Percentiles rank a stretch among this genome's conserved stretches.
Conservation (phyloP, 257 asterid genomes). For the Scutellaria minor region DNA sequence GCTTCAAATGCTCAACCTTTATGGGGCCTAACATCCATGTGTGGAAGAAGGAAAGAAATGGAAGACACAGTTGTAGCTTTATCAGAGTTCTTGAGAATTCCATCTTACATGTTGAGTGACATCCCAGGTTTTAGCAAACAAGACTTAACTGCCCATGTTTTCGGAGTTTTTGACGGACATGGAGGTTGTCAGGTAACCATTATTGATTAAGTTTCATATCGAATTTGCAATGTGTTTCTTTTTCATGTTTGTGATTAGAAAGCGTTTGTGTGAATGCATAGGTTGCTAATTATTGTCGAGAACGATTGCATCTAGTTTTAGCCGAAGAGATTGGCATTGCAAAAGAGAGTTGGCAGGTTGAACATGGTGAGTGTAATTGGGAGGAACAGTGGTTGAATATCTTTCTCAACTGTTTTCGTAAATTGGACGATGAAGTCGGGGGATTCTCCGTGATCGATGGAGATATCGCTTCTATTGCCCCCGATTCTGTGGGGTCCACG, state of each 20-base stretch:
- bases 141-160: slow-evolving; percentile 52
- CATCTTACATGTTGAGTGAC: slow-evolving; percentile 52
- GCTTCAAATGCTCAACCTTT: slow-evolving; percentile 45
- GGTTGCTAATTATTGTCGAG: slow-evolving; percentile 75
- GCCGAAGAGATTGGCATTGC: slow-evolving; percentile 57
- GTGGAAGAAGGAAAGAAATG: slow-evolving; percentile 75
- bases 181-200: slow-evolving; percentile 69
- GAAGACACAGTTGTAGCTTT: slow-evolving; percentile 61
- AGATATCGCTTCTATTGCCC: slow-evolving; percentile 47
- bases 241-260: not conserved
- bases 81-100: slow-evolving; percentile 56
- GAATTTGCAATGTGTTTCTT: not conserved
- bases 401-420: slow-evolving; percentile 57
- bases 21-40: slow-evolving; percentile 66
- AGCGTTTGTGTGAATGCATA: slow-evolving; percentile 30
- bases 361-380: slow-evolving; percentile 34
- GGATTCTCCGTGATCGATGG: slow-evolving; percentile 39
- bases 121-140: slow-evolving; percentile 24
- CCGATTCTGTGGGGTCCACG: slow-evolving; percentile 79
- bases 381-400: slow-evolving; percentile 60
- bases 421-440: slow-evolving; percentile 71
- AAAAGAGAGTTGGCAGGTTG: slow-evolving; percentile 26
- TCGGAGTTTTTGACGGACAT: slow-evolving; percentile 84
- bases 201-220: not conserved
- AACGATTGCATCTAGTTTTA: slow-evolving; percentile 62